Evolutionary conservation across 768 basidiomycete genomes (phyloP).

Genomic region (Paxillus rubicundulus): DNA sequence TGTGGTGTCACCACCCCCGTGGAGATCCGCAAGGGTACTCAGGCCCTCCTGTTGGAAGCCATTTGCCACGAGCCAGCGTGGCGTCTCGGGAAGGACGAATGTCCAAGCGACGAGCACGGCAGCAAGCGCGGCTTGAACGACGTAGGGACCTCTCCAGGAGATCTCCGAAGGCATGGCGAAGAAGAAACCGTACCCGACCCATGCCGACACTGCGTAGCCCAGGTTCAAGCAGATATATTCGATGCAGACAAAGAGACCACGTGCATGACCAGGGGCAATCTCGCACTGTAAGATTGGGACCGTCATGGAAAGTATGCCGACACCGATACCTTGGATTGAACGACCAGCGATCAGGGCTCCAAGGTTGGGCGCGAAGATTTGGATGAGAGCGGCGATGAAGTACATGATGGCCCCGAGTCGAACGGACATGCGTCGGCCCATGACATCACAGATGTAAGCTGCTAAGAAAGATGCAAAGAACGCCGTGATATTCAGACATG

Average conservation of each 20-base stretch:
- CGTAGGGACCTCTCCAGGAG: slow-evolving; percentile 57
- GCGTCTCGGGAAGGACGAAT: slow-evolving; percentile 49
- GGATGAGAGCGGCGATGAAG: slow-evolving; percentile 47
- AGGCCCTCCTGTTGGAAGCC: slow-evolving; percentile 51
- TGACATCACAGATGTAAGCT: slow-evolving; percentile 48
- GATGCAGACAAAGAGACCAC: slow-evolving; percentile 53
- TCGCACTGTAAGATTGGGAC: slow-evolving; percentile 50
- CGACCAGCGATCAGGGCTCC: slow-evolving; percentile 40
- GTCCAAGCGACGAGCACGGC: slow-evolving; percentile 46
- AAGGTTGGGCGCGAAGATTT: slow-evolving; percentile 48
- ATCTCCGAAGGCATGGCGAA: slow-evolving; percentile 44
- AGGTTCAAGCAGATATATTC: slow-evolving; percentile 52
- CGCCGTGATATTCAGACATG: slow-evolving; percentile 50
- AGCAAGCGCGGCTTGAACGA: slow-evolving; percentile 51
- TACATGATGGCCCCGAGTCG: slow-evolving; percentile 50
- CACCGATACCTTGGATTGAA: slow-evolving; percentile 47
- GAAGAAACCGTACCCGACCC: slow-evolving; percentile 51
- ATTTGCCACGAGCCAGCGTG: slow-evolving; percentile 55
- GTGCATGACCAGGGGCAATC: slow-evolving; percentile 45
- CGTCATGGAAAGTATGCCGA: slow-evolving; percentile 50
- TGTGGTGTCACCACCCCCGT: slow-evolving; percentile 46
- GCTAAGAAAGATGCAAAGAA: slow-evolving; percentile 43
- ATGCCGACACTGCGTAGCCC: slow-evolving; percentile 49
- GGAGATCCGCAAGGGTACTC: slow-evolving; percentile 54
- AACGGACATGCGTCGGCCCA: slow-evolving; percentile 51